Conservation (phyloP, 257 asterid species). For the Fraxinus excelsior region DNA sequence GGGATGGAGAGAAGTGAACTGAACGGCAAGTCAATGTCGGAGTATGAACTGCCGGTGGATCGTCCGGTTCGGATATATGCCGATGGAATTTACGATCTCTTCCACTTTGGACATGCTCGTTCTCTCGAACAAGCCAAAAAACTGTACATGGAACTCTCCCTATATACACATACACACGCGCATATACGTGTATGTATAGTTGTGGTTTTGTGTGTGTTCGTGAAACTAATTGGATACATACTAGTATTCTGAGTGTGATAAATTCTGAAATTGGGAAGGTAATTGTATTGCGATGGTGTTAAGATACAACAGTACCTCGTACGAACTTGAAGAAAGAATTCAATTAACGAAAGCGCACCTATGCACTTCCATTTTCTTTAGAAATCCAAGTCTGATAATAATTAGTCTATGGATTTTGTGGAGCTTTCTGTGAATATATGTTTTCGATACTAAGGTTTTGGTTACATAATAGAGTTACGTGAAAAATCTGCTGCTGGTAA, state of each 20-base stretch:
- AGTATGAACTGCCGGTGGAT: constrained; percentile 34
- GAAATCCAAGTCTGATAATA: background rate
- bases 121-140: constrained; percentile 87
- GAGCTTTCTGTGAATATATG: background rate
- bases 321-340: background rate
- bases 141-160: constrained; percentile 35
- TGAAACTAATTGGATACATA: background rate
- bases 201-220: background rate
- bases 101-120: constrained; percentile 90
- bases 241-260: background rate
- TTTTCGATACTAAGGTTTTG: background rate
- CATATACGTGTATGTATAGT: no score
- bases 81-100: constrained; percentile 87
- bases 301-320: background rate
- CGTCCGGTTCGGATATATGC: constrained; percentile 75
- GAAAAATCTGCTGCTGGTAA: background rate
- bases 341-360: background rate
- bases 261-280: background rate
- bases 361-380: background rate
- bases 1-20: constrained; percentile 8
- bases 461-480: background rate
- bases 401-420: background rate
- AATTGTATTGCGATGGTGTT: background rate
- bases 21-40: background rate
- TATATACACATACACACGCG: background rate